phyloP scores from a whole-genome alignment of 306 rosid species.

The Glycine tomentella region DNA sequence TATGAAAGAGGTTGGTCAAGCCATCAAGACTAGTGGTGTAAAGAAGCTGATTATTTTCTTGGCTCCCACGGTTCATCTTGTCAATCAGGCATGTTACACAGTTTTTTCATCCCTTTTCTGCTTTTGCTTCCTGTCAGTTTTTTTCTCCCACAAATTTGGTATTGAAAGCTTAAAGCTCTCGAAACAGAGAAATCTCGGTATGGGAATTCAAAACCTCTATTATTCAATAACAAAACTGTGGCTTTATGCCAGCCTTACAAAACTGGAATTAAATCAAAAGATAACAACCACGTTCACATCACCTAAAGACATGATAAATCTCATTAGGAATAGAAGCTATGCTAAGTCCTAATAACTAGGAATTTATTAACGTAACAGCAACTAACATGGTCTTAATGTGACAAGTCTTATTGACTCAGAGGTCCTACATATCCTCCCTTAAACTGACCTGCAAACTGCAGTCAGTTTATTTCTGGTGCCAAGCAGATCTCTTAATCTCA shows the following conservation, averaged over 20 bases:
- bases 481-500: not conserved
- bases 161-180: not conserved
- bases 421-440: not conserved
- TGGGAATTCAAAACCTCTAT: not conserved
- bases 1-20: constrained; percentile 59
- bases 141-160: not conserved
- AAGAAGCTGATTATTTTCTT: constrained; percentile 68
- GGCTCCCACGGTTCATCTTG: constrained; percentile 93
- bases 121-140: not conserved
- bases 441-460: not conserved
- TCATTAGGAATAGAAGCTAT: not conserved
- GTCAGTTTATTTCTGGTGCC: not conserved
- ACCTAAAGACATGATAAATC: not conserved
- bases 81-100: constrained; percentile 67
- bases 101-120: not conserved
- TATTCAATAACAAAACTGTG: not conserved
- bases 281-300: not conserved
- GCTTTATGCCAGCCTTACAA: not conserved
- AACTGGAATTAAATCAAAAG: not conserved
- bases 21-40: constrained; percentile 52
- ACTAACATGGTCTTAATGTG: not conserved
- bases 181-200: not conserved
- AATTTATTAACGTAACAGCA: not conserved
- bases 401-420: not conserved
- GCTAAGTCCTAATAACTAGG: not conserved